Conservation (phyloP, 2,329 filamentous ascomycete species). For the Cordyceps sp. region DNA sequence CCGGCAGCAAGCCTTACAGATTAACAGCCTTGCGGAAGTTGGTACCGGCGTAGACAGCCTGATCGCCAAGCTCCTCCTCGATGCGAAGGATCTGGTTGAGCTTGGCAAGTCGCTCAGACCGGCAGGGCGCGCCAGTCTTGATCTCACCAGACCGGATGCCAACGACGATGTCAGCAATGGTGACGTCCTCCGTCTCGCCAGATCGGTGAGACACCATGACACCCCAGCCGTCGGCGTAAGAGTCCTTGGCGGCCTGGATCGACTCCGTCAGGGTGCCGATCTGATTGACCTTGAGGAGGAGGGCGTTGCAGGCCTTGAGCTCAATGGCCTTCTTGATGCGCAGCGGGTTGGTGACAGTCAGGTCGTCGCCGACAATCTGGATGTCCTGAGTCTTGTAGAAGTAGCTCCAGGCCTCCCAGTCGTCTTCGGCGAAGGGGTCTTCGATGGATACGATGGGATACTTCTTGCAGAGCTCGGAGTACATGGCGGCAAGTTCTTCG, state of each 20-base stretch:
- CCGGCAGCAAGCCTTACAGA: slow-evolving; percentile 44
- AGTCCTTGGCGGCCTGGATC: slow-evolving; percentile 98
- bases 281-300: slow-evolving; percentile 99
- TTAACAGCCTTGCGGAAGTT: slow-evolving; percentile 87
- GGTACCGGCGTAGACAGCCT: slow-evolving; percentile 79
- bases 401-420: slow-evolving; percentile 99
- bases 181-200: slow-evolving; percentile 98
- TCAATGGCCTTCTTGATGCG: slow-evolving; percentile 99
- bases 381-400: slow-evolving; percentile 99
- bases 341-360: slow-evolving; percentile 97
- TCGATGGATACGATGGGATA: slow-evolving; percentile 99
- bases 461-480: slow-evolving; percentile 76
- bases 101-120: slow-evolving; percentile 97
- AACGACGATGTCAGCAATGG: slow-evolving; percentile 94
- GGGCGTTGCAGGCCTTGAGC: slow-evolving; percentile 95
- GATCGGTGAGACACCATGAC: slow-evolving; percentile 99
- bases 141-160: slow-evolving; percentile 95
- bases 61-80: slow-evolving; percentile 91
- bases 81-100: slow-evolving; percentile 99
- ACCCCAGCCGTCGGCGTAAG: slow-evolving; percentile 87
- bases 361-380: slow-evolving; percentile 95
- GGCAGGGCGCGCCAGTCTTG: slow-evolving; percentile 93
- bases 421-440: slow-evolving; percentile 98
- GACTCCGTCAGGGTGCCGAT: slow-evolving; percentile 98
- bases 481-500: slow-evolving; percentile 86